These are phyloP conservation scores for Skeletonema costatum DNA, from an alignment of 108 stramenopile genomes.

Conservation along the genomic window DNA sequence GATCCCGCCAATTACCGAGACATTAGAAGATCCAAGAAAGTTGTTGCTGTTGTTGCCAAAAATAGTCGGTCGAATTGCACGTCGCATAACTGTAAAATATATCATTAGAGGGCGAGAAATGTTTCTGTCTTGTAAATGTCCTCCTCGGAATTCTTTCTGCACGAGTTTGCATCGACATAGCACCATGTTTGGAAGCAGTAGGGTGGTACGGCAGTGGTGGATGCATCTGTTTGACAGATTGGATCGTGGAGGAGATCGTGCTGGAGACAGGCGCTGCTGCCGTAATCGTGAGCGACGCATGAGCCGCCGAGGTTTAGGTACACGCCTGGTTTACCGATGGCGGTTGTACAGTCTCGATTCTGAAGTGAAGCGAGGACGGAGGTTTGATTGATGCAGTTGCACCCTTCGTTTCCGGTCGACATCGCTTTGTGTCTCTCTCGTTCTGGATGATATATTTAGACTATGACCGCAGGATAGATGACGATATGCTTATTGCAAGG, in stretches of 20 bases:
- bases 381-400: conserved; percentile 9
- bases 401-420: conserved; percentile 19
- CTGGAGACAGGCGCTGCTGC: conserved; percentile 16
- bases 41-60: not conserved
- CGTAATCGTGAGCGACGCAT: conserved; percentile 17
- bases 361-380: conserved; percentile 18
- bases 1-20: not conserved
- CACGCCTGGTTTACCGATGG: conserved; percentile 3
- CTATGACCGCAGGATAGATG: too few relatives aligned
- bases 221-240: not conserved
- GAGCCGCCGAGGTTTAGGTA: conserved; percentile 17
- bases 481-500: too few relatives aligned
- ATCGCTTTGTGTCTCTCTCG: not conserved
- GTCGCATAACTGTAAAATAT: conserved; percentile 23
- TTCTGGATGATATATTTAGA: too few relatives aligned
- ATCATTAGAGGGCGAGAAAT: conserved; percentile 3
- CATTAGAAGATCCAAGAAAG: too few relatives aligned
- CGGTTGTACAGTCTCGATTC: conserved; percentile 1
- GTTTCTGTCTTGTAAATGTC: not conserved
- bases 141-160: conserved; percentile 11
- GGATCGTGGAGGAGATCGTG: conserved; percentile 22
- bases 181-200: conserved; percentile 21
- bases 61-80: conserved; percentile 13
- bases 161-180: conserved; percentile 17
- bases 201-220: not conserved